Conservation (phyloP, 192 early-diverging fungal species). For the Coemansia sp. region DNA sequence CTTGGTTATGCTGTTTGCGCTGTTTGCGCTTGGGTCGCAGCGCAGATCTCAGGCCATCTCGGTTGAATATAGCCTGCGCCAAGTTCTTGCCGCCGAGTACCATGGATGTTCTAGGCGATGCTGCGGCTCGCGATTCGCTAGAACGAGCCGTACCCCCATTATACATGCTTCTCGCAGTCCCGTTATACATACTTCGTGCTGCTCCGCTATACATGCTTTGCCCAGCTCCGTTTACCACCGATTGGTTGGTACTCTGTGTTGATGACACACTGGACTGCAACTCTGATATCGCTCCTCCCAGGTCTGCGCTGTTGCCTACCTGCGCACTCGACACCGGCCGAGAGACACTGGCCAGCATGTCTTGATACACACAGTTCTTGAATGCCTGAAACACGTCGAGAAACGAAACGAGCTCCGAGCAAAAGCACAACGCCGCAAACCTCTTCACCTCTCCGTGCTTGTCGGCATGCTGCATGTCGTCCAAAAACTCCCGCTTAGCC, state of each 20-base stretch:
- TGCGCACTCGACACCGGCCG: not conserved
- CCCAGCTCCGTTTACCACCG: too few relatives aligned
- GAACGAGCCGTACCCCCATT: not conserved
- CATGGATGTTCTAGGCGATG: not conserved
- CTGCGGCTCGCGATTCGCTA: conserved; percentile 2
- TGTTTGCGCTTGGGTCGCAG: not conserved
- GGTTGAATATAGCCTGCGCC: not conserved
- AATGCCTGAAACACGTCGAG: conserved; percentile 46
- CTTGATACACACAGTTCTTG: conserved; percentile 26
- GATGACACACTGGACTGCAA: not conserved
- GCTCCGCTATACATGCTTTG: too few relatives aligned
- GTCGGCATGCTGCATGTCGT: conserved; percentile 19
- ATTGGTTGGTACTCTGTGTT: not conserved
- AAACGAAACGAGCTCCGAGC: conserved; percentile 39
- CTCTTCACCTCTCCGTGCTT: conserved; percentile 25
- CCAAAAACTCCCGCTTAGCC: conserved; percentile 20
- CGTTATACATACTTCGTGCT: too few relatives aligned
- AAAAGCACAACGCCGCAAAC: conserved; percentile 40
- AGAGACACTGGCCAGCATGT: not conserved
- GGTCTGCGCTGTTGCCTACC: not conserved
- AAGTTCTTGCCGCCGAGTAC: not conserved
- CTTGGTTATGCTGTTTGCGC: not conserved
- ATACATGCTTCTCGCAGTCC: not conserved
- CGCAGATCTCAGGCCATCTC: not conserved
- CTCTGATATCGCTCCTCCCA: not conserved